Evolutionary conservation across 2,329 filamentous ascomycete species (phyloP), one percentile per base, ranked within the genome.

Genomic region (Pseudogymnoascus verrucosus): DNA sequence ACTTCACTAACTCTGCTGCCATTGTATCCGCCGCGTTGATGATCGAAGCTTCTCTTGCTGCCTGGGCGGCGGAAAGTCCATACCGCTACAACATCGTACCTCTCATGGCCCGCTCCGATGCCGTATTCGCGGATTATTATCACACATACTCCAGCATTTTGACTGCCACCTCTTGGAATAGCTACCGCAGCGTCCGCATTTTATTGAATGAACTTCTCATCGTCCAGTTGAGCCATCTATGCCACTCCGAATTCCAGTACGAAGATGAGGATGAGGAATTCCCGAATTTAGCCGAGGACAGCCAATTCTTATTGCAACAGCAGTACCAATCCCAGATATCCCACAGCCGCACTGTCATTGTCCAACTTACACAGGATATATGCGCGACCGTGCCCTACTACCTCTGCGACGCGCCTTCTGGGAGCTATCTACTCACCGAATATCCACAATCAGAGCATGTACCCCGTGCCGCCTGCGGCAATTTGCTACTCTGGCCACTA

Each of bases 401-500:
- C 37, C 64, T 71, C 8, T 66, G 66, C 21, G 68, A 66, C 42
- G 57, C 40, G 40, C 40, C 40, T 44, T 44, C 40, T 8, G 16
- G 8, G 4, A 19, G 40, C 10, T 11, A 23, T 23, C 19, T 44
- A 6, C 40, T 44, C 40, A 21, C 19, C 40, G 40, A 44, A 23
- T 19, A 44, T 14, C 40, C 19, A 21, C 16, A 44, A 8, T 37
- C 54, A 28, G 62, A 42, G 7, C 37, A 59, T 4, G 21, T 44
- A 37, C 67, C 67, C 1, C 68, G 66, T 26, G 65, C 68, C 7
- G 65, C 69, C 8, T 66, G 65, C 16, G 70, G 67, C 2, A 70
- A 70, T 57, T 11, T 69, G 1, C 64, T 71, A 1, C 61, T 72
- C 4, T 72, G 70, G 70, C 69, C 70, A 3, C 37, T 72, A 3